phyloP scores from a whole-genome alignment of 257 asterid species.

The Scutellaria galericulata region DNA sequence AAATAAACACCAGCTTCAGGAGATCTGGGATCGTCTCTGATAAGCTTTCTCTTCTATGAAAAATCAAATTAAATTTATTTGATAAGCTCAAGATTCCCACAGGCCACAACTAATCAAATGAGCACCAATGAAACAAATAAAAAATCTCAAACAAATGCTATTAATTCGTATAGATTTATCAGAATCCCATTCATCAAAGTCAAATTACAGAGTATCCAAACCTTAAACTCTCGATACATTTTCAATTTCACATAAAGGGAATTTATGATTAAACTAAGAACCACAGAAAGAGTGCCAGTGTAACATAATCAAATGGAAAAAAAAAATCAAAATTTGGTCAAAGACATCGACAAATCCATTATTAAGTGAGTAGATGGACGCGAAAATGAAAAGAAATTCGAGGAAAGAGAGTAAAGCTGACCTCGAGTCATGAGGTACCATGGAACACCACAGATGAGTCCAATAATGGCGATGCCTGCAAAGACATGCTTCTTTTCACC shows the following conservation, averaged over 20 bases:
- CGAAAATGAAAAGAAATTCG: neutral
- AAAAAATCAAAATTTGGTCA: neutral
- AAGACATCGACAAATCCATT: neutral
- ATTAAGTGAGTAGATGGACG: neutral
- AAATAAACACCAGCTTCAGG: slow-evolving; percentile 5
- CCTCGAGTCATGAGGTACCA: slow-evolving; percentile 92
- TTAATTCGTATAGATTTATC: neutral
- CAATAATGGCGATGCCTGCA: slow-evolving; percentile 77
- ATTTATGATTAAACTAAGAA: slow-evolving; percentile 3
- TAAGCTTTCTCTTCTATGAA: neutral
- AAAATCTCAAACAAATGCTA: neutral
- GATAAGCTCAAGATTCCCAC: neutral
- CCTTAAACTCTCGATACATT: slow-evolving; percentile 2
- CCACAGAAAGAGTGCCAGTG: slow-evolving; percentile 8
- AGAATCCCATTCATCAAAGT: slow-evolving; percentile 10
- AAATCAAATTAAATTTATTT: neutral
- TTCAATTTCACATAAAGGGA: slow-evolving; percentile 4
- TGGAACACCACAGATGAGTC: slow-evolving; percentile 73
- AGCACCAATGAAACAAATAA: slow-evolving; percentile 1
- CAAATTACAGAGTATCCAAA: slow-evolving; percentile 19
- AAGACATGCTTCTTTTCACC: slow-evolving; percentile 89
- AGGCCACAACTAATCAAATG: neutral
- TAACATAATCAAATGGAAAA: neutral
- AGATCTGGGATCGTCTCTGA: neutral
- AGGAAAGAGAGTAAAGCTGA: slow-evolving; percentile 26